Evolutionary conservation across 2,329 filamentous ascomycete genomes (phyloP).

Genomic region (Orbilia javanica): DNA sequence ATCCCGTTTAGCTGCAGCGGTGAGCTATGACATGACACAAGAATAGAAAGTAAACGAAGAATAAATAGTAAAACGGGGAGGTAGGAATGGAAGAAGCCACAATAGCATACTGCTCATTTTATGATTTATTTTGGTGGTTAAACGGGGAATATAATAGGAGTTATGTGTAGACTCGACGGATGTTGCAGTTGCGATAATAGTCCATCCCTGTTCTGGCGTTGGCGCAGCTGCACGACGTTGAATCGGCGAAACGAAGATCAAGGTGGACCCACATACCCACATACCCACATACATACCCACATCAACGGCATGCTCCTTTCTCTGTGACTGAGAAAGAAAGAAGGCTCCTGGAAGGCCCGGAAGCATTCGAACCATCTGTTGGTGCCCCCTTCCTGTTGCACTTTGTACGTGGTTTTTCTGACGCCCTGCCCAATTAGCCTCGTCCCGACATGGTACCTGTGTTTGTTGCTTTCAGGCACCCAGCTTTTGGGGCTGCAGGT

Average conservation of each 20-base stretch:
- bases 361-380: slow-evolving; percentile 19
- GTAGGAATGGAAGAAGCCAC: slow-evolving; percentile 3
- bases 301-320: slow-evolving; percentile 4
- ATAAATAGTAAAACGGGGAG: background rate
- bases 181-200: slow-evolving; percentile 24
- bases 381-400: background rate
- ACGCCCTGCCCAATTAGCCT: slow-evolving; percentile 10
- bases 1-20: slow-evolving; percentile 10
- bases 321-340: slow-evolving; percentile 45
- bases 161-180: slow-evolving; percentile 4
- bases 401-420: background rate
- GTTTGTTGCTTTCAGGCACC: slow-evolving; percentile 41
- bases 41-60: slow-evolving; percentile 6
- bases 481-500: slow-evolving; percentile 12
- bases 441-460: slow-evolving; percentile 7
- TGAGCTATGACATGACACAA: background rate
- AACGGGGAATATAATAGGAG: slow-evolving; percentile 12
- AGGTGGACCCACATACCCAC: slow-evolving; percentile 24
- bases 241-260: slow-evolving; percentile 56
- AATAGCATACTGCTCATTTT: no score
- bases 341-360: slow-evolving; percentile 54
- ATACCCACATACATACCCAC: slow-evolving; percentile 23
- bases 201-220: slow-evolving; percentile 53
- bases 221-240: slow-evolving; percentile 48
- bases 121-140: background rate